Conservation (phyloP, 2,329 filamentous ascomycete species). For the Knoxdaviesia capensis region DNA sequence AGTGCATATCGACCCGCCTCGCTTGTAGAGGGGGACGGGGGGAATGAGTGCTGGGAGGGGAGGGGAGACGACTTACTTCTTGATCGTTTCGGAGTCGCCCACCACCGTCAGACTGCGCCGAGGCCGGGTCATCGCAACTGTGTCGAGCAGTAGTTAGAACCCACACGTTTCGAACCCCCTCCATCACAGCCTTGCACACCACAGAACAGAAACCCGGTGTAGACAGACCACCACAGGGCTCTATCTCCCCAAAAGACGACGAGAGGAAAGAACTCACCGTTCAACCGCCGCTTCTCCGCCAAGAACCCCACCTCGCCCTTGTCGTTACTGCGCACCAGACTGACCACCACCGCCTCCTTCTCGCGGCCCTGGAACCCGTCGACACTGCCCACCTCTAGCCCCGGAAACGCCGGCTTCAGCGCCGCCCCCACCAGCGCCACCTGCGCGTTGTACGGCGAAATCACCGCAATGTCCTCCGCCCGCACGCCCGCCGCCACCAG, state of each 20-base stretch:
- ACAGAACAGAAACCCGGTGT: too few relatives aligned
- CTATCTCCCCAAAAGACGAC: background rate
- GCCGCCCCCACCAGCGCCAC: constrained; percentile 53
- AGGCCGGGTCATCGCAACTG: constrained; percentile 94
- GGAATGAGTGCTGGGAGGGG: constrained; percentile 1
- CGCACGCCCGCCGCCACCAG: constrained; percentile 64
- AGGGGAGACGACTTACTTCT: constrained; percentile 40
- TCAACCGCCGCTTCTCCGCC: constrained; percentile 75
- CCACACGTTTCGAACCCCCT: background rate
- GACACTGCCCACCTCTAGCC: constrained; percentile 85
- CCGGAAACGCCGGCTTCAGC: constrained; percentile 63
- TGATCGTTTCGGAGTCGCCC: constrained; percentile 85
- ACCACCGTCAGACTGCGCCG: constrained; percentile 79
- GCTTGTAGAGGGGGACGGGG: background rate
- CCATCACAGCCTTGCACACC: too few relatives aligned
- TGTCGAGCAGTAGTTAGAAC: constrained; percentile 12
- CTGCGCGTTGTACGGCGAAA: constrained; percentile 94
- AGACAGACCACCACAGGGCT: too few relatives aligned
- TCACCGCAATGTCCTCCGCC: constrained; percentile 71
- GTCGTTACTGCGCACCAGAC: constrained; percentile 78
- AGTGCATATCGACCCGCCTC: constrained; percentile 5
- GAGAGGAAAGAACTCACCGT: constrained; percentile 39
- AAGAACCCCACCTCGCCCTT: constrained; percentile 83
- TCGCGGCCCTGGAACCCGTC: constrained; percentile 95
- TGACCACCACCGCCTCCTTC: constrained; percentile 88